Conservation (phyloP, 2,329 filamentous ascomycete genomes). For the Anisogramma anomala region DNA sequence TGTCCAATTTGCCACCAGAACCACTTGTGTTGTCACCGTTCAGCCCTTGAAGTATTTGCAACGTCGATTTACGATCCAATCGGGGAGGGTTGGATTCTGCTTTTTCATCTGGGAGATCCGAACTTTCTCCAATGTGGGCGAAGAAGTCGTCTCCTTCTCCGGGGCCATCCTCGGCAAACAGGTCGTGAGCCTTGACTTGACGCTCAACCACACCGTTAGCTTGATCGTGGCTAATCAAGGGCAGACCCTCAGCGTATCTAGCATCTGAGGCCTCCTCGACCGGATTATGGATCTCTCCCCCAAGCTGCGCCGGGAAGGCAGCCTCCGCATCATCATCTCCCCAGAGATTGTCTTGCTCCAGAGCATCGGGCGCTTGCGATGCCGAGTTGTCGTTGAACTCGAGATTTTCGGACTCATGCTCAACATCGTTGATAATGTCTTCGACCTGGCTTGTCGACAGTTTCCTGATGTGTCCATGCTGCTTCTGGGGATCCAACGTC, state of each 20-base stretch:
- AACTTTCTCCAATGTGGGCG: slow-evolving; percentile 31
- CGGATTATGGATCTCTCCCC: slow-evolving; percentile 30
- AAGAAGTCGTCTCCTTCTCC: slow-evolving; percentile 49
- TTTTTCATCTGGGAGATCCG: slow-evolving; percentile 21
- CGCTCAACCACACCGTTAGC: slow-evolving; percentile 18
- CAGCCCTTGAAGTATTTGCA: slow-evolving; percentile 49
- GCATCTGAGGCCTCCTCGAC: slow-evolving; percentile 38
- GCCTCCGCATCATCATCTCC: slow-evolving; percentile 15
- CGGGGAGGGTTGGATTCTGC: slow-evolving; percentile 19
- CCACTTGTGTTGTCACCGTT: slow-evolving; percentile 23
- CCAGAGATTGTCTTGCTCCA: slow-evolving; percentile 12
- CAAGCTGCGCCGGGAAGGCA: slow-evolving; percentile 24
- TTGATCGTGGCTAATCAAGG: slow-evolving; percentile 39
- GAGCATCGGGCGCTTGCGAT: slow-evolving; percentile 7
- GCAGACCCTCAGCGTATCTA: slow-evolving; percentile 59
- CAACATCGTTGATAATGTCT: slow-evolving; percentile 41
- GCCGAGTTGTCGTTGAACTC: slow-evolving; percentile 24
- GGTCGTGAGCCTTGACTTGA: slow-evolving; percentile 12
- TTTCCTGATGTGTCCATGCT: slow-evolving; percentile 26
- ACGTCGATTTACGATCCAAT: slow-evolving; percentile 59
- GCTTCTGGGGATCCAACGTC: slow-evolving; percentile 23
- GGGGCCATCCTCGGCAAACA: slow-evolving; percentile 34
- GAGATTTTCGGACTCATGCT: slow-evolving; percentile 34
- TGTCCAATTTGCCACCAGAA: slow-evolving; percentile 19
- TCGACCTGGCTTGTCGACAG: slow-evolving; percentile 40